Evolutionary conservation across 1,284 basidiomycete species (phyloP), one percentile per base, ranked within the genome.

Genomic region (Anthracocystis walkeri): DNA sequence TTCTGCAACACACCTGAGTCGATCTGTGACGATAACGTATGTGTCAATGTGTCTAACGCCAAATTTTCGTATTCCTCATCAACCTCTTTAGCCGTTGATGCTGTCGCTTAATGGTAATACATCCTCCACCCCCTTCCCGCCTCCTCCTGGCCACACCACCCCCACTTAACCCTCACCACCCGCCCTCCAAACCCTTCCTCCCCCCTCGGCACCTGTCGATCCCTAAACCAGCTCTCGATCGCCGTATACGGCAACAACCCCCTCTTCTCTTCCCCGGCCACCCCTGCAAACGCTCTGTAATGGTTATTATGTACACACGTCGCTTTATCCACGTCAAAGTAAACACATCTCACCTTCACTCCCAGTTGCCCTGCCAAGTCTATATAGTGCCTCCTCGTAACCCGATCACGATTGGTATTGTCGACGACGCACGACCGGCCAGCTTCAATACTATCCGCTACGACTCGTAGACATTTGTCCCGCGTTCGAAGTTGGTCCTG

Each of bases 391-490:
- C 58, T 64, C 16, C 81, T 20, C 27, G 76, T 80, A 4, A 70
- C 66, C 1, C 40, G 42, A 48, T 75, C 75, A 4, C 75, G 65
- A 29, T 82, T 82, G 23, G 80, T 82, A 52, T 81, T 82, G 45
- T 81, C 80, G 23, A 82, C 73, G 4, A 82, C 77, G 49, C 77
- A 78, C 5, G 64, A 67, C 25, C 56, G 52, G 18, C 61, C 90
- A 0, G 86, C 86, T 23, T 85, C 77, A 23, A 96, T 79, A 0
- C 88, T 87, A 46, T 89, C 88, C 52, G 90, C 87, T 0, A 90
- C 90, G 0, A 88, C 88, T 73, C 89, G 90, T 35, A 94, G 70
- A 78, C 95, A 97, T 82, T 91, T 93, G 6, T 90, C 87, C 48
- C 92, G 88, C 12, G 90, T 90, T 59, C 89, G 89, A 1, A 97